These are phyloP conservation scores for Neoboletus brunneissimus DNA, from an alignment of 768 basidiomycete genomes.

Conservation along the genomic window DNA sequence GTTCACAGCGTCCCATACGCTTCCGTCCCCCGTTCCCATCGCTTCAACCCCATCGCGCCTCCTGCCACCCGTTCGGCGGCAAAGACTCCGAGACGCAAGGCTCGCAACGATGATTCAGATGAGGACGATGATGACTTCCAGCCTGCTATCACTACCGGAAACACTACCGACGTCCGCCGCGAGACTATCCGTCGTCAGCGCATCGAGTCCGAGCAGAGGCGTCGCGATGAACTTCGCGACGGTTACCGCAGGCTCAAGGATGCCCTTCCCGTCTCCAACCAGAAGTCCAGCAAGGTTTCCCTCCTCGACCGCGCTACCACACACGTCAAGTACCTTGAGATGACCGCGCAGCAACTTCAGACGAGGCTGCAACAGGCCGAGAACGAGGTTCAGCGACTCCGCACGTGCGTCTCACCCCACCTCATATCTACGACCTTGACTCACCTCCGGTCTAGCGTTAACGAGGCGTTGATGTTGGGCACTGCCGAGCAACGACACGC, in stretches of 20 bases:
- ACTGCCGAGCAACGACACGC: slow-evolving; percentile 73
- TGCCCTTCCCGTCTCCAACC: slow-evolving; percentile 83
- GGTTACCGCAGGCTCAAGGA: slow-evolving; percentile 90
- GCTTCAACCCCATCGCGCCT: slow-evolving; percentile 69
- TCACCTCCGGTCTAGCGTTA: slow-evolving; percentile 46
- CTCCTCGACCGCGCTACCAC: slow-evolving; percentile 85
- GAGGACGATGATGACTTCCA: slow-evolving; percentile 76
- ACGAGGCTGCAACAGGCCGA: slow-evolving; percentile 75
- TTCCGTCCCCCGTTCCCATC: slow-evolving; percentile 69
- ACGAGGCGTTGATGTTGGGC: slow-evolving; percentile 87
- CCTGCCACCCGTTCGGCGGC: slow-evolving; percentile 53
- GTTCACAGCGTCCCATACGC: slow-evolving; percentile 52
- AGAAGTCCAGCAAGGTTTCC: slow-evolving; percentile 91
- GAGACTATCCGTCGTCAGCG: slow-evolving; percentile 90
- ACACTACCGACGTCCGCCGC: slow-evolving; percentile 66
- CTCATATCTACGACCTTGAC: neutral
- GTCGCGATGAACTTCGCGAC: slow-evolving; percentile 79
- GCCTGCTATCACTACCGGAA: slow-evolving; percentile 42
- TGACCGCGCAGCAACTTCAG: slow-evolving; percentile 72
- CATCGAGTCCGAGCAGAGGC: slow-evolving; percentile 85
- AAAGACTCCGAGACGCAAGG: slow-evolving; percentile 35
- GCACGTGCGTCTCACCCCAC: slow-evolving; percentile 40
- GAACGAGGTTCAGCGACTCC: slow-evolving; percentile 75
- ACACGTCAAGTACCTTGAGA: slow-evolving; percentile 85
- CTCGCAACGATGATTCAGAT: slow-evolving; percentile 66